These are phyloP conservation scores for Chamaecyparis obtusa DNA, from an alignment of 75 land plant genomes.

Conservation along the genomic window DNA sequence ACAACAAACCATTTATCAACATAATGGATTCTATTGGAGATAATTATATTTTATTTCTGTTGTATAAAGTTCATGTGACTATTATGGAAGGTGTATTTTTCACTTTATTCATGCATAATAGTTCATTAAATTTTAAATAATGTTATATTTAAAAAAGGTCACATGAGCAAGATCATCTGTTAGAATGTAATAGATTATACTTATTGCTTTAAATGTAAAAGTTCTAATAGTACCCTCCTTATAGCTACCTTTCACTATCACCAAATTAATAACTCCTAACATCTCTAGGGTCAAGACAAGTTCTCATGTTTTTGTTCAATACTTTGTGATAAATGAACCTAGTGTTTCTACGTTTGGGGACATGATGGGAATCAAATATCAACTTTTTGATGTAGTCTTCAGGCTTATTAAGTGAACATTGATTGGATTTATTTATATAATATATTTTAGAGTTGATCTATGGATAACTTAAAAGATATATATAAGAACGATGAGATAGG, in stretches of 20 bases:
- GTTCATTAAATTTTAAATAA: background rate
- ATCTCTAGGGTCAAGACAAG: background rate
- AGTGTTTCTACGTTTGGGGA: background rate
- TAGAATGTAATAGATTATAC: background rate
- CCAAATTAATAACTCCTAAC: background rate
- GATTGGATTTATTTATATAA: background rate
- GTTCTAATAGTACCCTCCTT: background rate
- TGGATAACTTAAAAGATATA: background rate
- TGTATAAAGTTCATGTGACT: background rate
- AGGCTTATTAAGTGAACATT: background rate
- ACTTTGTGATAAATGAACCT: background rate
- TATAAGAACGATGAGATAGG: background rate
- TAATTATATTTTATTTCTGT: conserved; percentile 54
- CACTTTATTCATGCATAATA: background rate
- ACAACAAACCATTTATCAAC: conserved; percentile 90
- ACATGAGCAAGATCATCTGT: background rate
- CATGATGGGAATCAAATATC: background rate
- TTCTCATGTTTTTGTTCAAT: background rate
- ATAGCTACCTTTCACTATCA: background rate
- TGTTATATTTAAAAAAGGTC: background rate
- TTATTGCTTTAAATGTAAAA: background rate
- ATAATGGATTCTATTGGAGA: conserved; percentile 97
- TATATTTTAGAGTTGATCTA: background rate
- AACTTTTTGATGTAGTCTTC: background rate
- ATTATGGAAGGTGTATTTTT: background rate